Evolutionary conservation across 768 basidiomycete genomes (phyloP).

Genomic region (Termitomyces sp.): DNA sequence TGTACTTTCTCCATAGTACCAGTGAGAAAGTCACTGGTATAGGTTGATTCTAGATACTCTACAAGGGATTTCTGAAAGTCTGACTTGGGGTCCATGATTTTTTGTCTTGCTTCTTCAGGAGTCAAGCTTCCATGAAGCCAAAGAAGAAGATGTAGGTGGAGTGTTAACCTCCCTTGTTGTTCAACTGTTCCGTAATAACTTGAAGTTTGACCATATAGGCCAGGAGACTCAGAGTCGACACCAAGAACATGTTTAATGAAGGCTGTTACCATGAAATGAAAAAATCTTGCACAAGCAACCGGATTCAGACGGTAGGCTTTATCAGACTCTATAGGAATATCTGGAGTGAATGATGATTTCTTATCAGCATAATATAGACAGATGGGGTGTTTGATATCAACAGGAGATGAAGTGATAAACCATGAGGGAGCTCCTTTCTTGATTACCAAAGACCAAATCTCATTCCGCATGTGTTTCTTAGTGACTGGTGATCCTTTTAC

Average conservation of each 20-base stretch:
- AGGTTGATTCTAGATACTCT: neutral
- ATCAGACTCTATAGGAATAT: neutral
- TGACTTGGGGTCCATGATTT: slow-evolving; percentile 10
- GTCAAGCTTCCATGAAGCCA: too few relatives aligned
- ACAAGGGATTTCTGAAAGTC: slow-evolving; percentile 9
- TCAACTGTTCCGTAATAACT: slow-evolving; percentile 36
- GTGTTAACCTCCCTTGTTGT: slow-evolving; percentile 22
- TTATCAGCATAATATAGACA: slow-evolving; percentile 32
- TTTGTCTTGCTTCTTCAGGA: neutral
- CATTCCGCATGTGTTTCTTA: slow-evolving; percentile 29
- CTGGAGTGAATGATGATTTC: slow-evolving; percentile 16
- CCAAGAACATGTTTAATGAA: slow-evolving; percentile 29
- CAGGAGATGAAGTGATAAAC: slow-evolving; percentile 35
- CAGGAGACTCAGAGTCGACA: slow-evolving; percentile 15
- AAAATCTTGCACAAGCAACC: slow-evolving; percentile 32
- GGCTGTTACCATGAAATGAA: slow-evolving; percentile 26
- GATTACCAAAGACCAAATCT: slow-evolving; percentile 29
- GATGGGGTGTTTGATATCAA: slow-evolving; percentile 29
- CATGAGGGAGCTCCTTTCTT: slow-evolving; percentile 28
- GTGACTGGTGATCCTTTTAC: slow-evolving; percentile 23
- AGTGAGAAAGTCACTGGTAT: neutral
- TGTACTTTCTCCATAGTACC: too few relatives aligned
- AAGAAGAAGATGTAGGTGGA: too few relatives aligned
- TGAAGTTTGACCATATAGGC: slow-evolving; percentile 32
- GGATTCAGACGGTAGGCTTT: slow-evolving; percentile 18